These are phyloP conservation scores for Debaryomyces castellii DNA, from an alignment of 805 yeast species.

Conservation along the genomic window DNA sequence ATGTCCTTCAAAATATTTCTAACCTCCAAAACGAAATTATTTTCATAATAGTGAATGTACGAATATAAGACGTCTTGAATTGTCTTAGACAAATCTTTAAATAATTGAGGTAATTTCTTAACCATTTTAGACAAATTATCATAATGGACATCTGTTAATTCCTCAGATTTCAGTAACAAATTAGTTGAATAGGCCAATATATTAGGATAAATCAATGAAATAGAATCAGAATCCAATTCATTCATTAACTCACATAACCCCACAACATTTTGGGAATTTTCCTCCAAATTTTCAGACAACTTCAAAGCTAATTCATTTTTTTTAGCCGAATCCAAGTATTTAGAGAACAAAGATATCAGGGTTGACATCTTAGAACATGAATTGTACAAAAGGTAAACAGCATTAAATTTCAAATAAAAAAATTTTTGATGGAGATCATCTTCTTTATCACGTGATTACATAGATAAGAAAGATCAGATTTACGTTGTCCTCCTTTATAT, in stretches of 20 bases:
- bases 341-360: constrained; percentile 21
- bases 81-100: constrained; percentile 8
- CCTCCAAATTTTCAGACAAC: constrained; percentile 15
- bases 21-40: constrained; percentile 17
- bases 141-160: constrained; percentile 4
- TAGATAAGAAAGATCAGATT: background rate
- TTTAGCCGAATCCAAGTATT: constrained; percentile 20
- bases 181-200: constrained; percentile 7
- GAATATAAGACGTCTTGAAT: constrained; percentile 5
- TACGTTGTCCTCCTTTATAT: too few species aligned
- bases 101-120: constrained; percentile 14
- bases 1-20: constrained; percentile 5
- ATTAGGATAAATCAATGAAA: constrained; percentile 6
- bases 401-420: background rate
- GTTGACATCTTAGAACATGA: constrained; percentile 5
- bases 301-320: constrained; percentile 19
- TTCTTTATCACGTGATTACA: background rate
- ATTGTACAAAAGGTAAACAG: background rate
- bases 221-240: constrained; percentile 13
- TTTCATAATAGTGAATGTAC: constrained; percentile 7
- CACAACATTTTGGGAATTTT: constrained; percentile 13
- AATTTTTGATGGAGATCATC: background rate
- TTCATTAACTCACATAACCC: constrained; percentile 27
- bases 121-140: constrained; percentile 14
- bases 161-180: constrained; percentile 2